Base-by-base conservation (phyloP, 495 filamentous ascomycete genomes). In the Penicillium ochrochloron region DNA sequence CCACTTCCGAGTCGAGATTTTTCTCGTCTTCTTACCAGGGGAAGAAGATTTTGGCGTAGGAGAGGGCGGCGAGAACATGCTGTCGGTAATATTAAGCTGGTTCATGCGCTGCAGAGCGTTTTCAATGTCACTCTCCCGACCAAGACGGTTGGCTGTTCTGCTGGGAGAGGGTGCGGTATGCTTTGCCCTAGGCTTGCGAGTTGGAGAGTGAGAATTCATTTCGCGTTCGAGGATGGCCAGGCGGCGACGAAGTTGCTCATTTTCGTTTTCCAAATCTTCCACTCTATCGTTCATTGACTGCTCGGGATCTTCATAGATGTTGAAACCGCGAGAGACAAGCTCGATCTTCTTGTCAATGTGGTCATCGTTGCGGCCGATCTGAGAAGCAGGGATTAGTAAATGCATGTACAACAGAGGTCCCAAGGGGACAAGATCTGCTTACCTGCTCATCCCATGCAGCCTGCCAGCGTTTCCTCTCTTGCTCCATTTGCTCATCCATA, bases 261-360 rank as follows among this genome's bases (percentile, higher is more conserved):
- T 85, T 42, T 84, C 82, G 19, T 71, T 63, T 62, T 84, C 80
- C 15, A 85, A 69, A 10, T 82, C 82, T 46, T 78, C 70, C 0
- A 78, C 65, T 27, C 72, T 66, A 10, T 76, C 75, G 48, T 79
- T 66, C 1, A 63, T 48, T 17, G 78, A 71, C 44, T 69, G 70
- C 31, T 70, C 70, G 6, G 77, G 69, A 54, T 86, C 85, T 76
- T 84, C 79, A 60, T 84, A 80, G 54, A 84, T 83, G 65, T 84
- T 84, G 42, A 94, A 88, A 17, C 86, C 85, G 41, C 89, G 82
- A 53, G 90, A 88, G 54, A 97, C 80, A 25, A 97, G 86, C 70
- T 97, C 95, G 11, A 97, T 83, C 78, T 99, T 99, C 66, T 86
- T 84, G 73, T 97, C 93, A 61, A 96, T 82, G 76, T 95, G 93